Evolutionary conservation across 441 rosid species (phyloP).

Genomic region (Bocquillonia castaneifolia): DNA sequence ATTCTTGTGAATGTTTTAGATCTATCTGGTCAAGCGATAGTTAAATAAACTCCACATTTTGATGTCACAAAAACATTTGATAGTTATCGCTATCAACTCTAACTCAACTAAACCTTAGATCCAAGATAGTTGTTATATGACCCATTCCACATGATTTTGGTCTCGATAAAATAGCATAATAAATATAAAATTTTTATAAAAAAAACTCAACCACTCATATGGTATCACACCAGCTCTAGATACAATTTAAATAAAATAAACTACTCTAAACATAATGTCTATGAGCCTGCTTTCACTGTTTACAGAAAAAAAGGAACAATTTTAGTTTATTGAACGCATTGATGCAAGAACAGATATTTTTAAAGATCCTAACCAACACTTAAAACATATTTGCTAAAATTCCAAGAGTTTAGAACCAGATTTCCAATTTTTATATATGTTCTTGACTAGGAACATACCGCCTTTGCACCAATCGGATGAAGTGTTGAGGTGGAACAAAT

Average conservation of each 20-base stretch:
- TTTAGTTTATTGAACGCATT: too few species aligned
- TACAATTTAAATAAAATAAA: not conserved
- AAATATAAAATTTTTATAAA: not conserved
- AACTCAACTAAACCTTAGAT: not conserved
- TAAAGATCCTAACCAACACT: not conserved
- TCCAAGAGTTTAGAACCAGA: not conserved
- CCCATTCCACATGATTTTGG: not conserved
- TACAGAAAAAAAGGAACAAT: not conserved
- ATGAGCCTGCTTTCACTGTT: not conserved
- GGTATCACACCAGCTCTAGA: not conserved
- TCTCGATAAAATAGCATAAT: too few species aligned
- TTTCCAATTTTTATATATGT: not conserved
- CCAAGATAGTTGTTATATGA: not conserved
- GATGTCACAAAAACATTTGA: not conserved
- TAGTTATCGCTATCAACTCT: not conserved
- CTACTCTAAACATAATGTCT: not conserved
- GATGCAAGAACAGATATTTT: not conserved
- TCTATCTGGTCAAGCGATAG: not conserved
- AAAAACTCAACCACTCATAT: not conserved
- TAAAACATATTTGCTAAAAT: not conserved
- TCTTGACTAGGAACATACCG: conserved; percentile 40
- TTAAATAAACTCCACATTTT: not conserved
- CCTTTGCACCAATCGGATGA: conserved; percentile 91
- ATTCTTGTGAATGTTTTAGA: not conserved
- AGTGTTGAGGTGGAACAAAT: conserved; percentile 96